phyloP scores from a whole-genome alignment of 306 rosid species.

The Ormosia emarginata region DNA sequence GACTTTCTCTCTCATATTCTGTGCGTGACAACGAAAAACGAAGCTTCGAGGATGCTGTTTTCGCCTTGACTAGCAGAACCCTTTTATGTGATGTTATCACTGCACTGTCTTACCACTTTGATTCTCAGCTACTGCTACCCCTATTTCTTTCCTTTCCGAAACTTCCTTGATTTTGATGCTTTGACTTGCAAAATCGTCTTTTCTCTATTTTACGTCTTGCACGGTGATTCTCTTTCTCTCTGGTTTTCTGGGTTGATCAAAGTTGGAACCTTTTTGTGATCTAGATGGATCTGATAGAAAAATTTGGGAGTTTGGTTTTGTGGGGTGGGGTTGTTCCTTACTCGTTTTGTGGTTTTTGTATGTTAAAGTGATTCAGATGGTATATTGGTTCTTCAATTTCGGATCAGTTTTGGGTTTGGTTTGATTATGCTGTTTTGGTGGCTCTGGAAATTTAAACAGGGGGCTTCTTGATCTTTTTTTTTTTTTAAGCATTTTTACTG shows the following conservation, averaged over 20 bases:
- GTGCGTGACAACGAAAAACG: conserved; percentile 43
- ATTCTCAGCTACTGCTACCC: neutral
- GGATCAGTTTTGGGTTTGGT: neutral
- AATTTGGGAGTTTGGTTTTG: neutral
- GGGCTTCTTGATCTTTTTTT: neutral
- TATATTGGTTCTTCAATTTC: neutral
- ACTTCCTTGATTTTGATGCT: conserved; percentile 23
- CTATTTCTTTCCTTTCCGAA: neutral
- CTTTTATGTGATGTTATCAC: neutral
- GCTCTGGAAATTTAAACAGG: conserved; percentile 31
- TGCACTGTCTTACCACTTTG: neutral
- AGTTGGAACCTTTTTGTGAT: conserved; percentile 9
- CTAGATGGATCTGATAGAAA: conserved; percentile 20
- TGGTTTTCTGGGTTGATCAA: neutral
- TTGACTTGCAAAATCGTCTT: neutral
- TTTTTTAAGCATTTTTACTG: neutral
- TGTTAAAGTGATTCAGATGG: neutral
- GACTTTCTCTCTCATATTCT: neutral
- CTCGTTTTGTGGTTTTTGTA: neutral
- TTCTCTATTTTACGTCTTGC: neutral
- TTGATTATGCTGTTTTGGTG: conserved; percentile 36
- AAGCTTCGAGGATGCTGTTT: conserved; percentile 36
- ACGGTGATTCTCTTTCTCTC: neutral
- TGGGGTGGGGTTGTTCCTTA: neutral
- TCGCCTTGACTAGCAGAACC: neutral